Evolutionary conservation across 1,284 basidiomycete genomes (phyloP).

Genomic region (Cutaneotrichosporon spelunceum): DNA sequence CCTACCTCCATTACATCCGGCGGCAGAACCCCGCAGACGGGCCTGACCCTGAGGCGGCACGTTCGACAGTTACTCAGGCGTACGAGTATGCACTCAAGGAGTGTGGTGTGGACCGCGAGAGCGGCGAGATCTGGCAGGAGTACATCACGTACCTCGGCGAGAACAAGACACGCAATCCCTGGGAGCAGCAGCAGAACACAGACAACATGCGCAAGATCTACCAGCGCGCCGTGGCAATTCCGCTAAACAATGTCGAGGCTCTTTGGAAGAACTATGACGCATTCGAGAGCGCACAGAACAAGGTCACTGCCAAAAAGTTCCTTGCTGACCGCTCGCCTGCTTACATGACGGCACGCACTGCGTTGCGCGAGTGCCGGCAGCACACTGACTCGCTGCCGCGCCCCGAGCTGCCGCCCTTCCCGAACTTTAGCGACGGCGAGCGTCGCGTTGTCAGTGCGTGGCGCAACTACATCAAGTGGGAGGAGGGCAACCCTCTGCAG

Average conservation of each 20-base stretch:
- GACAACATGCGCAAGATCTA: conserved; percentile 87
- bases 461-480: conserved; percentile 92
- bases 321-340: conserved; percentile 75
- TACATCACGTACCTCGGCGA: conserved; percentile 79
- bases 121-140: conserved; percentile 60
- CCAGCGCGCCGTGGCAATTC: conserved; percentile 89
- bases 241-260: conserved; percentile 85
- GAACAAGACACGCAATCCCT: conserved; percentile 72
- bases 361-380: conserved; percentile 72
- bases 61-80: conserved; percentile 75
- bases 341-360: conserved; percentile 90
- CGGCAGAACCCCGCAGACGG: conserved; percentile 48
- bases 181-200: conserved; percentile 96
- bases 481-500: conserved; percentile 86
- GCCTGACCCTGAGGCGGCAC: conserved; percentile 55
- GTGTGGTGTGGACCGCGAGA: conserved; percentile 68
- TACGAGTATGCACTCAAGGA: conserved; percentile 92
- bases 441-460: conserved; percentile 74
- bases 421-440: conserved; percentile 71
- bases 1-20: conserved; percentile 53
- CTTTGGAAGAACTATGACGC: conserved; percentile 94
- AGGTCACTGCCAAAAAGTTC: conserved; percentile 95
- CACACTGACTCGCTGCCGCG: conserved; percentile 64
- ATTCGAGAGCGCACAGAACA: conserved; percentile 88
- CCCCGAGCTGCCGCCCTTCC: conserved; percentile 65